These are phyloP conservation scores for Pichia sp. DNA, from an alignment of 1,139 yeast species.

Conservation along the genomic window DNA sequence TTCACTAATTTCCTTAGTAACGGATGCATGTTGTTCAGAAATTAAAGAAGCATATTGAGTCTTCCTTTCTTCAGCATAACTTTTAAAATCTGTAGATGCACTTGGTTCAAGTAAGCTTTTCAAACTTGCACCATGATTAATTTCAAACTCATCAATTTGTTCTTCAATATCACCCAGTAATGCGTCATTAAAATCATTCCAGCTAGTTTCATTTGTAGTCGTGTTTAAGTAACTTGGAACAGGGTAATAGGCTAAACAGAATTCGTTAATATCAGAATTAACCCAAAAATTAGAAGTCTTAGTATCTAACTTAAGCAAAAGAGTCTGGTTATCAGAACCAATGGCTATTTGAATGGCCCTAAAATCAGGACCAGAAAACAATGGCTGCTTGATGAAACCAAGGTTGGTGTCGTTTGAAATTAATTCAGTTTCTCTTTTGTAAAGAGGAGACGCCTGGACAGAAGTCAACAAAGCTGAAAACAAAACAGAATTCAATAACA, in stretches of 20 bases:
- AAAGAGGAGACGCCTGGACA: conserved; percentile 1
- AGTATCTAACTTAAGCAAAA: conserved; percentile 15
- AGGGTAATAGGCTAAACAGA: conserved; percentile 15
- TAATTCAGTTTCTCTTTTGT: not conserved
- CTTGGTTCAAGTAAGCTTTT: not conserved
- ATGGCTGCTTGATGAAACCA: conserved; percentile 2
- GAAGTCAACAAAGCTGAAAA: conserved; percentile 1
- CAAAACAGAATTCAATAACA: not conserved
- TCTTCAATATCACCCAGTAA: not conserved
- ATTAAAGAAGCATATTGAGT: conserved; percentile 4
- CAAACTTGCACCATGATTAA: not conserved
- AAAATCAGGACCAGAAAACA: conserved; percentile 8
- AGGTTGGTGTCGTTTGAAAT: not conserved
- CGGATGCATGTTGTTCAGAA: conserved; percentile 6
- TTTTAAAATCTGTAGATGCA: not conserved
- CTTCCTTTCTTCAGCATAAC: conserved; percentile 9
- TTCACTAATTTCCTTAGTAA: conserved; percentile 4
- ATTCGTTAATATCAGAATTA: conserved; percentile 12
- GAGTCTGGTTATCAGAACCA: conserved; percentile 16
- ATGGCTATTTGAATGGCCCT: conserved; percentile 10
- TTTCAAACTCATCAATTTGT: not conserved
- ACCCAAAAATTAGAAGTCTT: conserved; percentile 17
- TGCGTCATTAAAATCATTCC: conserved; percentile 5
- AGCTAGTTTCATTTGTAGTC: not conserved
- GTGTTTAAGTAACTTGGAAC: conserved; percentile 2